Conservation (phyloP, 768 basidiomycete genomes). For the Phlebiopsis gigantea region DNA sequence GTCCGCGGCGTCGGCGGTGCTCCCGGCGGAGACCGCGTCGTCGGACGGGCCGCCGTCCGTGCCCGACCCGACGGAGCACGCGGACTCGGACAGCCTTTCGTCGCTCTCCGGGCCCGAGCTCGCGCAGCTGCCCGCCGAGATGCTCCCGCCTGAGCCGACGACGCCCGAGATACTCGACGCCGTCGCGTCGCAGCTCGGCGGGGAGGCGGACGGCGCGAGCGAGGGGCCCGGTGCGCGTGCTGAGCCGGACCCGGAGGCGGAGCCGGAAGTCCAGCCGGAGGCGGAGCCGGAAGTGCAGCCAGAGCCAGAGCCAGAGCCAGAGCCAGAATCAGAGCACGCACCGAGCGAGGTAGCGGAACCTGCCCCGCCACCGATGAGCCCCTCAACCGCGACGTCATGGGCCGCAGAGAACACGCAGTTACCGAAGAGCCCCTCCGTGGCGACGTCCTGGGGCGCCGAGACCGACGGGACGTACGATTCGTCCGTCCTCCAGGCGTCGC, state of each 20-base stretch:
- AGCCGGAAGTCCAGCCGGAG: background rate
- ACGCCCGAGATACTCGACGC: background rate
- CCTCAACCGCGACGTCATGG: conserved; percentile 6
- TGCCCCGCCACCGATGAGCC: background rate
- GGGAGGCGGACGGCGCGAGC: background rate
- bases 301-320: background rate
- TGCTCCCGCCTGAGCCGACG: background rate
- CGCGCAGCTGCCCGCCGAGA: background rate
- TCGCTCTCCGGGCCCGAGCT: conserved; percentile 3
- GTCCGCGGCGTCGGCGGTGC: background rate
- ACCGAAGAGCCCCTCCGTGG: conserved; percentile 4
- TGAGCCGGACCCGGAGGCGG: no score
- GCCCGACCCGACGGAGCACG: background rate
- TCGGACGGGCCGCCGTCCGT: background rate
- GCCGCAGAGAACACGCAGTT: background rate
- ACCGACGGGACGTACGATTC: conserved; percentile 12
- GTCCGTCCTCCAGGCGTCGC: conserved; percentile 6
- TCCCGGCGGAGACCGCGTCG: background rate
- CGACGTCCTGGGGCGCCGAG: conserved; percentile 8
- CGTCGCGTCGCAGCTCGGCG: background rate
- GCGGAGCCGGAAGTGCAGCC: background rate
- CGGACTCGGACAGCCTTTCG: conserved; percentile 1
- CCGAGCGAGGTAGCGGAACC: background rate
- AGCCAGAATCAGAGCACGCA: background rate
- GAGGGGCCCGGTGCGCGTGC: no score